A percentile compares a stretch with the other conserved stretches of the same genome.
Conservation (phyloP, 768 basidiomycete genomes). For the Russula brevipes region DNA sequence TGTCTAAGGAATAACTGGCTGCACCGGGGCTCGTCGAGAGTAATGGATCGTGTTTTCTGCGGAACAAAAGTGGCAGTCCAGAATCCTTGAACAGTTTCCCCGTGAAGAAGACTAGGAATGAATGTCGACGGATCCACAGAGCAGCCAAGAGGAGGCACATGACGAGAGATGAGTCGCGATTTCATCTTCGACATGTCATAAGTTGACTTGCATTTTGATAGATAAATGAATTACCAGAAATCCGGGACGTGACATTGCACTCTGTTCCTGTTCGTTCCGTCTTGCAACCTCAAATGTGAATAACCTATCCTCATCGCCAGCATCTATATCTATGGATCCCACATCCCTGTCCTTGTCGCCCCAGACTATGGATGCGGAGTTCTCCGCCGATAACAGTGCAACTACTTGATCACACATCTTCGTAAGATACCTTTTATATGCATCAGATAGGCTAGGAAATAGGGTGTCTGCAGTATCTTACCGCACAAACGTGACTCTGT, state of each 20-base stretch:
- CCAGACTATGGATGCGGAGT: constrained; percentile 45
- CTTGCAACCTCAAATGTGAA: constrained; percentile 52
- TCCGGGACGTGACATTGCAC: constrained; percentile 39
- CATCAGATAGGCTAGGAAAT: not conserved
- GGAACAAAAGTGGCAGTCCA: constrained; percentile 12
- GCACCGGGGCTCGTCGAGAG: not conserved
- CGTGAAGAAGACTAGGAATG: constrained; percentile 4
- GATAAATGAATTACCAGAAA: constrained; percentile 38
- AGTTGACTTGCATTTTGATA: not conserved
- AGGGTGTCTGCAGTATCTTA: constrained; percentile 24
- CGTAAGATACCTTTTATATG: not conserved
- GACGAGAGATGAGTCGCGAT: not conserved
- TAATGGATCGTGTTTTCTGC: not conserved
- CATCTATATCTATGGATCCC: constrained; percentile 33
- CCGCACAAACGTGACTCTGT: constrained; percentile 62
- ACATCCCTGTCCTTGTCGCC: constrained; percentile 30
- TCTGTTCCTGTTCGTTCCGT: constrained; percentile 52
- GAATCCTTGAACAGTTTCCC: constrained; percentile 25
- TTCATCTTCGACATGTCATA: constrained; percentile 2
- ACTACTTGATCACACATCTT: constrained; percentile 48
- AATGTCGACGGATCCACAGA: not conserved
- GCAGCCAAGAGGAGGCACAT: not conserved
- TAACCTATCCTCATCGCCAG: constrained; percentile 43
- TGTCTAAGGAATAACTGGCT: not conserved
- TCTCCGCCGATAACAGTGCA: constrained; percentile 45